phyloP scores from a whole-genome alignment of 108 stramenopile genomes.

The Epipyxis sp. region DNA sequence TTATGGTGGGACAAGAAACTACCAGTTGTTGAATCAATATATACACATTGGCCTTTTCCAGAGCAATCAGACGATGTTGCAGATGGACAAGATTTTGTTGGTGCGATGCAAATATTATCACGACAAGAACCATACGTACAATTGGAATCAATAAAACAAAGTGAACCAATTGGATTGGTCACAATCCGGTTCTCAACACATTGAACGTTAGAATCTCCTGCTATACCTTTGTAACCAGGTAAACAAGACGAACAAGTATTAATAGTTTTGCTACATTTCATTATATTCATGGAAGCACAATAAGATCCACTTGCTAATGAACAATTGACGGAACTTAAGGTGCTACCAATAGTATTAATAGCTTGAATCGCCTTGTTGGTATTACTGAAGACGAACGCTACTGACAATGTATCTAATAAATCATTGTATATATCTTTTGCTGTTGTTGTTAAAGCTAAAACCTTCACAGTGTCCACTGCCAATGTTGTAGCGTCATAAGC shows the following conservation, averaged over 20 bases:
- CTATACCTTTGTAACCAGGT: not conserved
- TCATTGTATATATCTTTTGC: not conserved
- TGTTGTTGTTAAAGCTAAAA: not conserved
- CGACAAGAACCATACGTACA: not conserved
- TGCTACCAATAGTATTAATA: not conserved
- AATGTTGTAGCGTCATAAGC: not conserved
- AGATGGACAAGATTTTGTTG: not conserved
- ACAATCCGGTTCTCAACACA: not conserved
- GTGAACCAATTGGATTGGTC: not conserved
- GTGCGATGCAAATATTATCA: not conserved
- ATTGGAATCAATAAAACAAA: not conserved
- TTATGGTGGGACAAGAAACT: not conserved
- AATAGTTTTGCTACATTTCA: not conserved
- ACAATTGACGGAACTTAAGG: slow-evolving; percentile 4
- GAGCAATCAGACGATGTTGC: not conserved
- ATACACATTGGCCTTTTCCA: not conserved
- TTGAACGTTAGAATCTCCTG: not conserved
- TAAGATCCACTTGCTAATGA: not conserved
- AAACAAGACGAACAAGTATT: not conserved
- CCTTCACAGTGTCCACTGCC: not conserved
- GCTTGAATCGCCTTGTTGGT: not conserved
- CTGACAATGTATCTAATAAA: not conserved
- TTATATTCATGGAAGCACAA: not conserved
- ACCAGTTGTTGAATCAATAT: not conserved
- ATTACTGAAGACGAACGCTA: not conserved